Percentiles rank a stretch among this genome's conserved stretches.
Conservation (phyloP, 73 alveolate species). For the Strombidium stylifer region DNA sequence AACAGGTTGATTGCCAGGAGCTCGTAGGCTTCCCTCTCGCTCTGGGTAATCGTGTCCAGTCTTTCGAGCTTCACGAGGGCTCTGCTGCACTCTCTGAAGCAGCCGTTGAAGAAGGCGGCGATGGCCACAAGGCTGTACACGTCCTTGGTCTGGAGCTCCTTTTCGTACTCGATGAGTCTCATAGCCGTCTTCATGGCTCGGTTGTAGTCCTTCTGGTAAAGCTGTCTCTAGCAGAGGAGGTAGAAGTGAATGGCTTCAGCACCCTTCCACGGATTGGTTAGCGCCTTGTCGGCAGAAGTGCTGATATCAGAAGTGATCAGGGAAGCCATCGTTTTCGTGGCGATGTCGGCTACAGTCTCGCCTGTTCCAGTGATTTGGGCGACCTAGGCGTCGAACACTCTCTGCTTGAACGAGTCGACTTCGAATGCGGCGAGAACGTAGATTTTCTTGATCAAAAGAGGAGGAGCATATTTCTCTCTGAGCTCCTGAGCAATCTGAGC, state of each 20-base stretch:
- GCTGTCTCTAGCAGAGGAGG: conserved; percentile 93
- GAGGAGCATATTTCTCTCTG: conserved; percentile 87
- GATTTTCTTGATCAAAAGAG: conserved; percentile 90
- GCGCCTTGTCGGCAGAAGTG: conserved; percentile 89
- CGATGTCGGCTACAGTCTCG: conserved; percentile 88
- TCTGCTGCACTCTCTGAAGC: conserved; percentile 96
- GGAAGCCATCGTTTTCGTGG: conserved; percentile 90
- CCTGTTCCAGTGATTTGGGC: conserved; percentile 87
- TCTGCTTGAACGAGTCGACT: conserved; percentile 89
- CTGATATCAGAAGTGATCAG: conserved; percentile 89
- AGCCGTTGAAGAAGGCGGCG: conserved; percentile 89
- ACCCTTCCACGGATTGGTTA: conserved; percentile 98
- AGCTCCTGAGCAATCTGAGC: conserved; percentile 92
- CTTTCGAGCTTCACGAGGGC: conserved; percentile 97
- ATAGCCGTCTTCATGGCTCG: conserved; percentile 96
- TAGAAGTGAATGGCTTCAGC: conserved; percentile 99
- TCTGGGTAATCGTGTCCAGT: conserved; percentile 75
- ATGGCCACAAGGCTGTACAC: conserved; percentile 94
- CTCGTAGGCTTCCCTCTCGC: conserved; percentile 88
- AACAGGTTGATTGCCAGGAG: conserved; percentile 95
- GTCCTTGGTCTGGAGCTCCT: conserved; percentile 90
- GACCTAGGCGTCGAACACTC: conserved; percentile 95
- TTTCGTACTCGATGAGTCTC: conserved; percentile 95
- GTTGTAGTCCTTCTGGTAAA: conserved; percentile 93
- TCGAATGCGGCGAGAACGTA: conserved; percentile 98